phyloP scores from a whole-genome alignment of 2,329 filamentous ascomycete species.

The Tolypocladium tundrense region DNA sequence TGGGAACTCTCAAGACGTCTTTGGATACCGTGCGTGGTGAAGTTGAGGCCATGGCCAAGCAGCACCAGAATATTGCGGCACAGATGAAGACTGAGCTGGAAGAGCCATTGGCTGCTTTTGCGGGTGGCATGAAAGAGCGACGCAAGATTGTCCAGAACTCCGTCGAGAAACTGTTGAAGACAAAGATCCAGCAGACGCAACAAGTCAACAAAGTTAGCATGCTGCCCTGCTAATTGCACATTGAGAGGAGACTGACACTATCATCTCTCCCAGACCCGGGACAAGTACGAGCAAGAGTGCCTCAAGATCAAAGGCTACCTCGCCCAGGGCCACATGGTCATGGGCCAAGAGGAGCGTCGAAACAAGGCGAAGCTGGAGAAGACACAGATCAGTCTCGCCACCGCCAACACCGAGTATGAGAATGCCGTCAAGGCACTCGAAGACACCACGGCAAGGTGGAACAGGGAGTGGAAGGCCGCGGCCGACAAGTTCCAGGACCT shows the following conservation, averaged over 20 bases:
- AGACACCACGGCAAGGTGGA: constrained; percentile 92
- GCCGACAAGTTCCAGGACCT: constrained; percentile 99
- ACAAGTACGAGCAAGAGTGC: constrained; percentile 95
- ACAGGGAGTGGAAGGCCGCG: constrained; percentile 94
- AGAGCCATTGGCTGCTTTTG: constrained; percentile 83
- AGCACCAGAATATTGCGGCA: constrained; percentile 77
- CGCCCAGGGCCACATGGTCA: constrained; percentile 98
- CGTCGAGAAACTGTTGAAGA: constrained; percentile 88
- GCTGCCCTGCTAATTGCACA: fast-evolving
- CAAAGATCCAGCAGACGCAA: constrained; percentile 84
- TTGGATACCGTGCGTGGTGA: constrained; percentile 83
- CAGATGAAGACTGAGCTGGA: constrained; percentile 97
- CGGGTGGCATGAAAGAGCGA: constrained; percentile 90
- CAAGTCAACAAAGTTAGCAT: constrained; percentile 76
- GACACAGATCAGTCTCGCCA: constrained; percentile 89
- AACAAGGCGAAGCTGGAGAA: constrained; percentile 99
- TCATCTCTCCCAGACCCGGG: constrained; percentile 52
- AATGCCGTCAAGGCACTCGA: constrained; percentile 85
- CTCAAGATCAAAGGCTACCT: constrained; percentile 97
- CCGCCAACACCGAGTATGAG: constrained; percentile 89
- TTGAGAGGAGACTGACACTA: neutral
- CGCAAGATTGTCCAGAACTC: constrained; percentile 92
- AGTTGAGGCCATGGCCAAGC: constrained; percentile 86
- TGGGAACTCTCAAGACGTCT: constrained; percentile 71
- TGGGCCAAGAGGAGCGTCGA: constrained; percentile 97